Evolutionary conservation across 192 early-diverging fungal genomes (phyloP), one percentile per base, ranked within the genome.

Genomic region (Gryganskiella cystojenkinii): DNA sequence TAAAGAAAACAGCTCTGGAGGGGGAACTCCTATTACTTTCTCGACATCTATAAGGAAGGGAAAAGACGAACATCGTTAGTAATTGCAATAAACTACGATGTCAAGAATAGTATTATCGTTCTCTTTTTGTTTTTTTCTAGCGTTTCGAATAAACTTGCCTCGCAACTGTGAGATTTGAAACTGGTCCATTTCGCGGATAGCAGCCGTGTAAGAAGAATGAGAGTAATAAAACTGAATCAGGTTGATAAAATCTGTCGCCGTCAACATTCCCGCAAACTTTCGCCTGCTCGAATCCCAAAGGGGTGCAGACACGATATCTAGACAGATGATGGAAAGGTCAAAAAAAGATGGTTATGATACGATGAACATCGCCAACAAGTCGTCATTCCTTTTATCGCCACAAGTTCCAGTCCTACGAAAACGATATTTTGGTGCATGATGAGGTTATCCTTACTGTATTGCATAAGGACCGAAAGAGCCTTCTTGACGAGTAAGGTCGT

Each of bases 241-340:
- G 75, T 96, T 92, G 45, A 99, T 94, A 76, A 99, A 94, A 74
- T 99, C 97, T 1, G 95, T 93, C 10, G 96, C 96, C 19, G 96
- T 97, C 79, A 99, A 84, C 95, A 99, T 96, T 51, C 97, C 97
- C 1, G 92, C 91, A 72, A 95, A 98, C 78, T 86, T 86, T 54
- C 94, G 91, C 8, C 84, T 83, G 3, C 78, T 67, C 3, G 94
- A 92, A 64, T 95, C 92, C 92, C 94, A 99, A 49, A 99, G 83
- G 47, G 96, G 95, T 25, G 96, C 96, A 10, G 94, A 96, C 51
- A 96, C 95, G 64, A 98, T 90, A 74, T 60, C 55, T 50, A 75
- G n/a, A n/a, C n/a, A n/a, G n/a, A 54, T 66, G 59, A 42, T 30
- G 9, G 3, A 28, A 45, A 25, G 34, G 14, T 31, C 3, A 55